These are phyloP conservation scores for Striga hermonthica DNA, from an alignment of 305 asterid species.

Conservation along the genomic window DNA sequence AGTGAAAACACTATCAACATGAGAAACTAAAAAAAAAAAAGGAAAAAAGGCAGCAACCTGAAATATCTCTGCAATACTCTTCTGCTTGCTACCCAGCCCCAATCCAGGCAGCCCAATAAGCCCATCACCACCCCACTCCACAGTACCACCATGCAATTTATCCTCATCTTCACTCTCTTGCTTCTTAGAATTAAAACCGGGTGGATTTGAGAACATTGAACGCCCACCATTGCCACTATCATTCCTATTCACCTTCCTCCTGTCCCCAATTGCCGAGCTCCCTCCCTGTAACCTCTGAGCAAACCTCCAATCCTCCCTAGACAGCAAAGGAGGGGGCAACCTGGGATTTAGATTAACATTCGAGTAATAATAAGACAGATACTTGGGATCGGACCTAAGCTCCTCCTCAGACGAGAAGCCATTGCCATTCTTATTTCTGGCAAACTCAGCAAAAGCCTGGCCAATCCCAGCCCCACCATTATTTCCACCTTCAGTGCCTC, in stretches of 20 bases:
- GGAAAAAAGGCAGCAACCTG: conserved; percentile 79
- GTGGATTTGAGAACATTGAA: conserved; percentile 71
- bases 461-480: conserved; percentile 36
- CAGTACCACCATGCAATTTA: conserved; percentile 55
- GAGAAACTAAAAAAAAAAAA: no score
- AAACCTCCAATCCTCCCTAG: conserved; percentile 93
- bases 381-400: conserved; percentile 97
- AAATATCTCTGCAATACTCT: conserved; percentile 83
- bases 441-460: conserved; percentile 60
- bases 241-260: conserved; percentile 76
- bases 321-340: conserved; percentile 87
- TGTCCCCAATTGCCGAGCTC: conserved; percentile 90
- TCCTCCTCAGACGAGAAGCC: conserved; percentile 89
- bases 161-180: conserved; percentile 57
- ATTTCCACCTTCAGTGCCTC: conserved; percentile 38
- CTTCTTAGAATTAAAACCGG: conserved; percentile 74
- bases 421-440: conserved; percentile 53
- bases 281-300: conserved; percentile 93
- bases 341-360: conserved; percentile 93
- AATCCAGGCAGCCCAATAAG: conserved; percentile 92
- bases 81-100: conserved; percentile 83
- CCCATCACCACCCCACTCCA: conserved; percentile 96
- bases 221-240: conserved; percentile 65
- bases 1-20: conserved; percentile 6
- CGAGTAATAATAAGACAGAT: conserved; percentile 78